Conservation (phyloP, 2,329 filamentous ascomycete species). For the Aspergillus amoenus region DNA sequence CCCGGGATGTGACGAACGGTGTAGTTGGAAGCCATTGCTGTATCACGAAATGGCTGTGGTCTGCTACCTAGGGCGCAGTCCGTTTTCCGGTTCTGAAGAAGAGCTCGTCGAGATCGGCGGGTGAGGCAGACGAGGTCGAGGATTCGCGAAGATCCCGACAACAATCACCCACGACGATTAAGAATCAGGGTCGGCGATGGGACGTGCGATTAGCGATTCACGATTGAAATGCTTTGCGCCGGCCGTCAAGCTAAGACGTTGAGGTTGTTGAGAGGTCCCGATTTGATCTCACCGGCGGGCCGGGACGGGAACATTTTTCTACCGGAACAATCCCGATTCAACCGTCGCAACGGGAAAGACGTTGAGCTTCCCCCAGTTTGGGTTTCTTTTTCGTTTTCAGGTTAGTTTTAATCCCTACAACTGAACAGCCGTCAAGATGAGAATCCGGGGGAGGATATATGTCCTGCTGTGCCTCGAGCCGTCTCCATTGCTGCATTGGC, state of each 20-base stretch:
- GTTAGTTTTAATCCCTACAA: background rate
- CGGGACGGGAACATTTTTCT: conserved; percentile 43
- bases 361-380: conserved; percentile 1
- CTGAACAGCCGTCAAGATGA: background rate
- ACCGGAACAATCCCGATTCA: conserved; percentile 30
- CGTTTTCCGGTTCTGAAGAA: conserved; percentile 3
- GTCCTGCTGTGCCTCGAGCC: background rate
- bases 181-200: background rate
- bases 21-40: conserved; percentile 36
- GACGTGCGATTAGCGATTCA: conserved; percentile 2
- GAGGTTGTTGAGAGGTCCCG: conserved; percentile 33
- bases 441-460: background rate
- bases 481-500: background rate
- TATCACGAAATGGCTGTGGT: conserved; percentile 5
- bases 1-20: conserved; percentile 33
- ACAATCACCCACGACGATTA: conserved; percentile 4
- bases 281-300: conserved; percentile 37
- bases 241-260: conserved; percentile 24
- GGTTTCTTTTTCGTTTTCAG: background rate
- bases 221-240: conserved; percentile 2
- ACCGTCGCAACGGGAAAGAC: conserved; percentile 6
- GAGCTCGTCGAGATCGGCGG: conserved; percentile 13
- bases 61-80: conserved; percentile 4
- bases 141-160: conserved; percentile 4
- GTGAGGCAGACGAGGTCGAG: conserved; percentile 10